These are phyloP conservation scores for Chloris gayana DNA, from an alignment of 176 grass and related monocot genomes.

Conservation along the genomic window DNA sequence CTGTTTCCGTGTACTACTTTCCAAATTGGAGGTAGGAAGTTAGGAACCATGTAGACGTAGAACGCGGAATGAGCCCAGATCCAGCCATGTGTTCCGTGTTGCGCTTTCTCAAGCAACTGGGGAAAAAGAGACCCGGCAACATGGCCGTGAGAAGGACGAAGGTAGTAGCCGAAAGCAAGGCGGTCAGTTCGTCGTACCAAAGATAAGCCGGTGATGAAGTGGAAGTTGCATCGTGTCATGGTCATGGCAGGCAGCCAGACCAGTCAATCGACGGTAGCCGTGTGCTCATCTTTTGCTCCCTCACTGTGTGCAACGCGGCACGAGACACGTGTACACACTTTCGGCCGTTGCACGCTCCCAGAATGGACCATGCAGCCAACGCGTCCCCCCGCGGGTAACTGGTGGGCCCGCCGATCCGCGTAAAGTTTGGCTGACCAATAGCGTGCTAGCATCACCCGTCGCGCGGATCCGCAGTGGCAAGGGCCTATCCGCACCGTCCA, in stretches of 20 bases:
- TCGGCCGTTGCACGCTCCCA: no score
- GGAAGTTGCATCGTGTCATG: background rate
- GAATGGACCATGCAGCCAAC: no score
- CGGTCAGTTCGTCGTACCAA: background rate
- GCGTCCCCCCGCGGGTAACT: no score
- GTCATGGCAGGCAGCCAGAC: constrained; percentile 2
- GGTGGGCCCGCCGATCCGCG: background rate
- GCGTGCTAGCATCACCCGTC: background rate
- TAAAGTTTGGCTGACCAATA: constrained; percentile 17
- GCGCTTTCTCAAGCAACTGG: background rate
- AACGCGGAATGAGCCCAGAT: no score
- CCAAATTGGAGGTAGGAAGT: no score
- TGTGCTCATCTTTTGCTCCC: background rate
- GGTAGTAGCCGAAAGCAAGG: background rate
- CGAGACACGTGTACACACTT: no score
- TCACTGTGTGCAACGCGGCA: background rate
- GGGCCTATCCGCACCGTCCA: constrained; percentile 6
- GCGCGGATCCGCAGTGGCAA: constrained; percentile 26
- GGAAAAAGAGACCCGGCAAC: background rate
- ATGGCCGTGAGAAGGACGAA: no score
- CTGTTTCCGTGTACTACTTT: no score
- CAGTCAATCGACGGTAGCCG: background rate
- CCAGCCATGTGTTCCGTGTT: background rate
- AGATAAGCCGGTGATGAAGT: background rate
- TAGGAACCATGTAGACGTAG: background rate